Conservation (phyloP, 1,284 basidiomycete genomes). For the Microstroma glucosiphilum region DNA sequence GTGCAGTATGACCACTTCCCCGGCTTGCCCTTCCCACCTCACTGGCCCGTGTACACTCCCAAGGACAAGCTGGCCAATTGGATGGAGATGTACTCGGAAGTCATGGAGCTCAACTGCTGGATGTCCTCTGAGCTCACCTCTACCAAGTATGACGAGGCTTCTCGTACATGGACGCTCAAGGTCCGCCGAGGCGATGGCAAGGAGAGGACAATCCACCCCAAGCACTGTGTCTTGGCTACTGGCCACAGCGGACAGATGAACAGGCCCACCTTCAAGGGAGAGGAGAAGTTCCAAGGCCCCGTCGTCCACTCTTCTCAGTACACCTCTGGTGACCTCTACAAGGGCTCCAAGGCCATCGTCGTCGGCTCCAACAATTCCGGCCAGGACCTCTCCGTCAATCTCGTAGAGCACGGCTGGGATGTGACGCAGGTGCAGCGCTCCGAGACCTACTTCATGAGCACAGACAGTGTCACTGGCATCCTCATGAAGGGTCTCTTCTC, state of each 20-base stretch:
- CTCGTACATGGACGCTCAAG: slow-evolving; percentile 59
- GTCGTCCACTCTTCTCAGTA: slow-evolving; percentile 60
- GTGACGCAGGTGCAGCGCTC: slow-evolving; percentile 63
- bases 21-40: slow-evolving; percentile 9
- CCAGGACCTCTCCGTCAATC: slow-evolving; percentile 54
- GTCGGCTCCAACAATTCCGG: slow-evolving; percentile 62
- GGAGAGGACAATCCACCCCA: slow-evolving; percentile 56
- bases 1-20: slow-evolving; percentile 19
- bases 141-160: slow-evolving; percentile 55
- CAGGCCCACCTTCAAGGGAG: slow-evolving; percentile 52
- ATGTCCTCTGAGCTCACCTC: slow-evolving; percentile 57
- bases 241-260: slow-evolving; percentile 58
- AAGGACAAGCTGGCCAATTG: slow-evolving; percentile 61
- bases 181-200: slow-evolving; percentile 54
- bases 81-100: slow-evolving; percentile 63
- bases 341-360: slow-evolving; percentile 53
- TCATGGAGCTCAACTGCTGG: slow-evolving; percentile 65
- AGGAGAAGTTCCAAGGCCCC: slow-evolving; percentile 59
- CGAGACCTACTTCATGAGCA: slow-evolving; percentile 62
- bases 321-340: slow-evolving; percentile 56
- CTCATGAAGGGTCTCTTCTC: slow-evolving; percentile 56
- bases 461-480: slow-evolving; percentile 32
- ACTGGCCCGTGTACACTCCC: slow-evolving; percentile 41
- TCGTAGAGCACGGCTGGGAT: slow-evolving; percentile 55
- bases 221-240: slow-evolving; percentile 59